These are phyloP conservation scores for Cardamine chenopodiifolia DNA, from an alignment of 345 rosid species.

Conservation along the genomic window DNA sequence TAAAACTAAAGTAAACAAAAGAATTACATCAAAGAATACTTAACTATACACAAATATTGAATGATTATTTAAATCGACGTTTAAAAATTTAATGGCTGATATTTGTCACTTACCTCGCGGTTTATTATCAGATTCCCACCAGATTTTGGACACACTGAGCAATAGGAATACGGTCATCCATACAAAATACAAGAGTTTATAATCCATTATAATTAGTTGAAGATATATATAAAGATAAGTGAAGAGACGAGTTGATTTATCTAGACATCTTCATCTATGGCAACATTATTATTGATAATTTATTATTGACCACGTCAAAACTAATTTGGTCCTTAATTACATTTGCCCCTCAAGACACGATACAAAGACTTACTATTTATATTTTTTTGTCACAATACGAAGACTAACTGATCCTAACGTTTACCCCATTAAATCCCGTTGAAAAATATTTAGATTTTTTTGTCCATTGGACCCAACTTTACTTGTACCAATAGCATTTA, in stretches of 20 bases:
- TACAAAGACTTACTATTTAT: slow-evolving; percentile 13
- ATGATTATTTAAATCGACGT: no score
- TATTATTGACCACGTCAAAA: slow-evolving; percentile 12
- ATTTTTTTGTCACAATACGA: background rate
- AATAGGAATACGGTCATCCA: slow-evolving; percentile 23
- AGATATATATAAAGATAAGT: background rate
- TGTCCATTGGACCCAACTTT: background rate
- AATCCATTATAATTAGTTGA: slow-evolving; percentile 18
- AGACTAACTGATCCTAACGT: slow-evolving; percentile 3
- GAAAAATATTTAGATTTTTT: background rate
- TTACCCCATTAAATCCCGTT: background rate
- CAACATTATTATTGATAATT: background rate
- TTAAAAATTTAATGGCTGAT: slow-evolving; percentile 15
- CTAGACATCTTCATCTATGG: slow-evolving; percentile 21
- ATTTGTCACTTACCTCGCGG: slow-evolving; percentile 10
- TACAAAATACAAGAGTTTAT: slow-evolving; percentile 21
- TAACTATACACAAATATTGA: background rate
- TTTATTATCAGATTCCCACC: slow-evolving; percentile 36
- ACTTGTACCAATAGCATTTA: slow-evolving; percentile 10
- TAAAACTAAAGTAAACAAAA: slow-evolving; percentile 2
- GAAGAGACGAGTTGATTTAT: slow-evolving; percentile 22
- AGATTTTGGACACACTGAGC: slow-evolving; percentile 26
- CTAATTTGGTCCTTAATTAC: slow-evolving; percentile 1
- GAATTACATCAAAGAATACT: background rate
- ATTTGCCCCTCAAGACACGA: slow-evolving; percentile 19